These are phyloP conservation scores for Puccinellia tenuiflora DNA, from an alignment of 176 grass and related monocot species.

Conservation along the genomic window DNA sequence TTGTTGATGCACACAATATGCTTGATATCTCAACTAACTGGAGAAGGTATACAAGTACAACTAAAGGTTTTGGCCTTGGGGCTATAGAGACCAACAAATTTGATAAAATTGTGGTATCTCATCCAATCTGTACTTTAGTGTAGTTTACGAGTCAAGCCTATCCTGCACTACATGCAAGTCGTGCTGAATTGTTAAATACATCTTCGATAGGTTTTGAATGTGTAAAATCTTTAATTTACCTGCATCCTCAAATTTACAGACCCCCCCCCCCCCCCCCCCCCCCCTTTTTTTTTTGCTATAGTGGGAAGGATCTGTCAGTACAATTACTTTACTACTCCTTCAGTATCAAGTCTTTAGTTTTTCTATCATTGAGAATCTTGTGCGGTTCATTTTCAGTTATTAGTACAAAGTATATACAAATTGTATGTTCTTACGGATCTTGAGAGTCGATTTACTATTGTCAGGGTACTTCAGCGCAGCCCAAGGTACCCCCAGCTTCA, in stretches of 20 bases:
- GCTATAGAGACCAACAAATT: not conserved
- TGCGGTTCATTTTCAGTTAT: not conserved
- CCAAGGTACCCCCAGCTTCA: constrained; percentile 69
- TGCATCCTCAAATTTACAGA: not conserved
- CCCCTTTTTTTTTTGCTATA: not conserved
- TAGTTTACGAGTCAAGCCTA: not conserved
- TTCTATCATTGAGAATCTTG: not conserved
- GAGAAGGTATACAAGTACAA: not conserved
- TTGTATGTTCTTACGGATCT: not conserved
- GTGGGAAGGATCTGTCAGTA: not conserved
- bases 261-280: no score
- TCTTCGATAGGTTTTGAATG: not conserved
- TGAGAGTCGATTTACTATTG: constrained; percentile 1
- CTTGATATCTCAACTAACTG: not conserved
- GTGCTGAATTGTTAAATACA: not conserved
- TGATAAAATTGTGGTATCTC: not conserved
- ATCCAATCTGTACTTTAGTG: not conserved
- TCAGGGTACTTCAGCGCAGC: constrained; percentile 48
- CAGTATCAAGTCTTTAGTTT: no score
- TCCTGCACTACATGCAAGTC: not conserved
- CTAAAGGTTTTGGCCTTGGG: not conserved
- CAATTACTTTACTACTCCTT: not conserved
- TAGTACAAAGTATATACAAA: not conserved
- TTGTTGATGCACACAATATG: not conserved
- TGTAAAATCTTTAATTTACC: not conserved